phyloP scores from a whole-genome alignment of 1,284 basidiomycete species.

The Quambalaria eucalypti region DNA sequence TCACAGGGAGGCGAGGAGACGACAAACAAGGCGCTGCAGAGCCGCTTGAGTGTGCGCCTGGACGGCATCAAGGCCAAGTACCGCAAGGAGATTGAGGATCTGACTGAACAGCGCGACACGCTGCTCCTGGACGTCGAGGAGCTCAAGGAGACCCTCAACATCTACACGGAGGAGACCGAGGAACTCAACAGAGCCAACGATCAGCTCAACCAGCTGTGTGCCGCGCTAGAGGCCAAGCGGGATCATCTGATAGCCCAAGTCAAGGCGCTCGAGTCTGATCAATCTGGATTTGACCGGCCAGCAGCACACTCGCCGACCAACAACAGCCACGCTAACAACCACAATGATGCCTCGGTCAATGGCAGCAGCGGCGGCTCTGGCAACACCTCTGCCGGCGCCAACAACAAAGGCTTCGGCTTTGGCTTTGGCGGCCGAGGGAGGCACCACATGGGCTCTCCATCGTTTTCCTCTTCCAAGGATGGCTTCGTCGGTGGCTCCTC shows the following conservation, averaged over 20 bases:
- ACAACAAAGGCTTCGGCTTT: slow-evolving; percentile 20
- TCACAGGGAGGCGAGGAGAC: background rate
- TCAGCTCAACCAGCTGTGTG: slow-evolving; percentile 57
- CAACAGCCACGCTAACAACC: background rate
- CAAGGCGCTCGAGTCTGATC: slow-evolving; percentile 16
- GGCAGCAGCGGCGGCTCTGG: background rate
- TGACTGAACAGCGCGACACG: slow-evolving; percentile 70
- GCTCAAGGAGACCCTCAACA: slow-evolving; percentile 73
- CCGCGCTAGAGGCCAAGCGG: slow-evolving; percentile 56
- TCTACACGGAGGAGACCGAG: slow-evolving; percentile 81
- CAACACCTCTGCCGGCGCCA: background rate
- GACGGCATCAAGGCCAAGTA: slow-evolving; percentile 82
- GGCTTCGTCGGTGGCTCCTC: background rate
- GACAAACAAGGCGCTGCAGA: slow-evolving; percentile 50
- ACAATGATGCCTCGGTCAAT: background rate
- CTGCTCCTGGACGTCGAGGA: slow-evolving; percentile 75
- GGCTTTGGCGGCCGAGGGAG: slow-evolving; percentile 16
- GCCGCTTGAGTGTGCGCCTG: slow-evolving; percentile 73
- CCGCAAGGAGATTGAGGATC: slow-evolving; percentile 70
- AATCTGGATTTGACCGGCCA: background rate
- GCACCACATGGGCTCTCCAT: slow-evolving; percentile 7
- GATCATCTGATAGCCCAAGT: slow-evolving; percentile 51
- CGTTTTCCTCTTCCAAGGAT: slow-evolving; percentile 20
- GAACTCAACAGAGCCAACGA: slow-evolving; percentile 84
- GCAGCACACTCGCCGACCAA: slow-evolving; percentile 5